Evolutionary conservation across 169 alveolate species (phyloP), one percentile per base, ranked within the genome.

Genomic region (Hepatocystis sp.): DNA sequence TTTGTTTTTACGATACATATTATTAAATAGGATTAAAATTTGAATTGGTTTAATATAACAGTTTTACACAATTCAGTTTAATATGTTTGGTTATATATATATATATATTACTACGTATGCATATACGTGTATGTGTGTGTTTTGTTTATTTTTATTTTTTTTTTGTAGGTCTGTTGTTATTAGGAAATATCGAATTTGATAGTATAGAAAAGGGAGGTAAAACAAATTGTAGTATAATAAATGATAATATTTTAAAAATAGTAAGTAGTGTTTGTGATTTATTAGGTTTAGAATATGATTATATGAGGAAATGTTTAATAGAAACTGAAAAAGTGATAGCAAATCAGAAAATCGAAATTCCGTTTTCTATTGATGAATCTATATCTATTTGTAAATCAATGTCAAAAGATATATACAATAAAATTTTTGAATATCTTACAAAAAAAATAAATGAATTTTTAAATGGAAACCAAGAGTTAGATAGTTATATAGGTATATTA

Each of bases 401-500:
- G 30, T 89, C 94, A n/a, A 94, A 94, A 58, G 97, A 93, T 60
- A 67, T 94, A 51, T 94, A 94, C 86, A 90, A 91, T 10, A 85
- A 88, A 49, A 66, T 94, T 27, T 94, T 94, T 84, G 92, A 92
- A 40, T 92, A 85, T 52, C 78, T 91, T 40, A 93, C 93, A 46
- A 91, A 93, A 46, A 90, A 81, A 55, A 71, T 94, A 39, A 94
- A 94, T 84, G 67, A 85, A 52, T 90, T 91, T 84, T 91, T 93
- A 71, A 81, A 88, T 39, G 86, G 84, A 25, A 94, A 93, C 53
- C 93, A 91, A 34, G 90, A 25, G 11, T 89, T 66, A 42, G 64
- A 81, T 34, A 88, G 56, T 23, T 94, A 96, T 93, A 97, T 98
- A 56, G 99, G 99, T 36, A 96, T 99, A 53, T 88, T 99, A 17